Percentiles rank a stretch among this genome's conserved stretches.
Conservation (phyloP, 2,329 filamentous ascomycete species). For the Exserohilum turcica region DNA sequence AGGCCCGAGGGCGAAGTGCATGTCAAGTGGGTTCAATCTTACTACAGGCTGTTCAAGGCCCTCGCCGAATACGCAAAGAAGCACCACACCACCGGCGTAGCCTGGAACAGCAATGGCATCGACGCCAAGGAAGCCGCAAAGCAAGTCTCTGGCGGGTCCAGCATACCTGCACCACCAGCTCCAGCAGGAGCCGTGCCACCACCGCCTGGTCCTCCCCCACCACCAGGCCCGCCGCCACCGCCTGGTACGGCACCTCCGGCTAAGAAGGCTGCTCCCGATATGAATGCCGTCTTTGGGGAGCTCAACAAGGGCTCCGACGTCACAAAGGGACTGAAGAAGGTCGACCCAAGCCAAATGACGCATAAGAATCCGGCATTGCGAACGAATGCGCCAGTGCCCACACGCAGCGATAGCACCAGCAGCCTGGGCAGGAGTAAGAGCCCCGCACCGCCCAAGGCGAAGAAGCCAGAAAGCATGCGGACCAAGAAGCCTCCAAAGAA, state of each 20-base stretch:
- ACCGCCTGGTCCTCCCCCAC: constrained; percentile 68
- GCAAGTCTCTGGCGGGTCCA: constrained; percentile 58
- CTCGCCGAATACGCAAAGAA: constrained; percentile 84
- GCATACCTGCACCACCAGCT: constrained; percentile 68
- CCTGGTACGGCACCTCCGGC: constrained; percentile 56
- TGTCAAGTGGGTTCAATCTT: constrained; percentile 88
- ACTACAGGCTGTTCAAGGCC: constrained; percentile 86
- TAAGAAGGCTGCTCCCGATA: constrained; percentile 61
- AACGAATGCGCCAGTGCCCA: constrained; percentile 70
- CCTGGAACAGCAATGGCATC: constrained; percentile 82
- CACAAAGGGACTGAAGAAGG: constrained; percentile 86
- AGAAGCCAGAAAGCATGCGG: constrained; percentile 57
- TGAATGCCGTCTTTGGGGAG: constrained; percentile 88
- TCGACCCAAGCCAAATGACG: constrained; percentile 95
- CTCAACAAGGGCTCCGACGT: constrained; percentile 89
- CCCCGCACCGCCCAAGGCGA: constrained; percentile 76
- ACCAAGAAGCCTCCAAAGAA: constrained; percentile 56
- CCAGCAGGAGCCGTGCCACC: constrained; percentile 64
- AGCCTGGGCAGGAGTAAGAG: constrained; percentile 70
- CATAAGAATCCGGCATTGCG: constrained; percentile 95
- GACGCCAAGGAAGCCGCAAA: constrained; percentile 73
- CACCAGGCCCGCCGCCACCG: constrained; percentile 52
- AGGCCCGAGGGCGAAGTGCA: constrained; percentile 70
- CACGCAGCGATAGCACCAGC: constrained; percentile 57
- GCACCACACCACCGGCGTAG: constrained; percentile 76